Evolutionary conservation across 2,329 filamentous ascomycete species (phyloP), one percentile per base, ranked within the genome.

Genomic region (Fusarium paranaense): DNA sequence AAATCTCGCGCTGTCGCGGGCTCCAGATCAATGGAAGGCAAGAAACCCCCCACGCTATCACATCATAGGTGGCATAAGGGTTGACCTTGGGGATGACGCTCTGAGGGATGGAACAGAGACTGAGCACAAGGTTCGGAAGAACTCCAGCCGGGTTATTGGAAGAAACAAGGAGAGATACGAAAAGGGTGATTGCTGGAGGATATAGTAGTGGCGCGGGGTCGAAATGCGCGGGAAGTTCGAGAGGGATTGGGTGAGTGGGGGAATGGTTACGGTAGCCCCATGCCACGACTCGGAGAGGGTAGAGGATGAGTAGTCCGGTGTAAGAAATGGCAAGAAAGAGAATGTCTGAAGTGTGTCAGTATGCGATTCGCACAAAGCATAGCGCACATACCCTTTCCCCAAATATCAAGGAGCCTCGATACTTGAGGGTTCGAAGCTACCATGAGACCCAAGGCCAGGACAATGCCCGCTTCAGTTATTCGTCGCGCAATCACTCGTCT

Each of bases 181-280:
- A 87, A 18, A 95, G 83, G 1, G 95, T 94, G 33, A 98, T 87
- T 3, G 92, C 83, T 7, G 93, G 89, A 20, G 96, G 96, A 80
- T 98, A 98, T 66, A 98, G 83, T n/a, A 98, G 87, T 13, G 95
- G 94, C 8, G 96, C 96, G 4, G 95, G 95, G 79, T 98, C 96
- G 82, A 98, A 97, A n/a, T 90, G 88, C 5, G 90, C 85, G 1
- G 95, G 95, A 40, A 98, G 85, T 33, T 80, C 80, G 38, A 92
- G 77, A 2, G 86, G 84, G 33, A 86, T 74, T 67, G 72, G 76
- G 32, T 72, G 81, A n/a, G 82, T 81, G 4, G 86, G 82, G 6
- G 73, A 80, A 20, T 82, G 80, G 27, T 83, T 82, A 22, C 80
- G 80, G 66, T 86, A 85, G 2, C 85, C 83, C 86, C 89, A 89